Base-by-base conservation (phyloP, 257 asterid species). In the Mentha longifolia region DNA sequence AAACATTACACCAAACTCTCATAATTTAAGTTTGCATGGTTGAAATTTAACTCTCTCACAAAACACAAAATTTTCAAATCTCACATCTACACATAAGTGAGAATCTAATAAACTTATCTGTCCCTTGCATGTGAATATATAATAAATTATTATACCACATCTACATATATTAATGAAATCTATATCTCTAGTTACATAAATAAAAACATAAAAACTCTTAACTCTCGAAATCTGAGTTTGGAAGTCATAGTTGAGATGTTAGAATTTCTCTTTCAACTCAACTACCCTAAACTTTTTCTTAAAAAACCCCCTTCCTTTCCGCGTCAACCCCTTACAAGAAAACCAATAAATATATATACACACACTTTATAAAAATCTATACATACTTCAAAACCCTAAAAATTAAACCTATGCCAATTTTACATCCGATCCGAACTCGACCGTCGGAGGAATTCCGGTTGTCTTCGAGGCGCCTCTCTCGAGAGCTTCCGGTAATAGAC, bases 241-340 rank as follows among this genome's bases (percentile, higher is more conserved):
- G 43, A 66, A 74, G 73, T 74, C 78, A 67, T 49, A 59, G 41
- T 16, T 13, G 8, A 68, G 71, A 59, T 60, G 79, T 68, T 75
- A 61, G 65, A 19, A 43, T 60, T 9, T 75, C 79, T 22, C 74
- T 75, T 61, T 75, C 79, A 5, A 50, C 66, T 37, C 80, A 64
- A 68, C 75, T 16, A 76, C 72, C 67, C 71, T 12, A 42, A 74
- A 70, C 39, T 9, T 65, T 64, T 14, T 25, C 50, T 70, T 43
- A n/a, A n/a, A n/a, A n/a, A 52, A 31, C n/a, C n/a, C n/a, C 17
- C n/a, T 10, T 6, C 37, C 39, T 52, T 19, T 7, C 14, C 47
- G n/a, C 15, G 5, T 57, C 56, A 15, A 66, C 20, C 13, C 6
- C 43, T 17, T 14, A n/a, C 47, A 25, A 14, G 5, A 43, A 28